Evolutionary conservation across 139 green algal genomes (phyloP).

Genomic region (Picochlorum sp.): DNA sequence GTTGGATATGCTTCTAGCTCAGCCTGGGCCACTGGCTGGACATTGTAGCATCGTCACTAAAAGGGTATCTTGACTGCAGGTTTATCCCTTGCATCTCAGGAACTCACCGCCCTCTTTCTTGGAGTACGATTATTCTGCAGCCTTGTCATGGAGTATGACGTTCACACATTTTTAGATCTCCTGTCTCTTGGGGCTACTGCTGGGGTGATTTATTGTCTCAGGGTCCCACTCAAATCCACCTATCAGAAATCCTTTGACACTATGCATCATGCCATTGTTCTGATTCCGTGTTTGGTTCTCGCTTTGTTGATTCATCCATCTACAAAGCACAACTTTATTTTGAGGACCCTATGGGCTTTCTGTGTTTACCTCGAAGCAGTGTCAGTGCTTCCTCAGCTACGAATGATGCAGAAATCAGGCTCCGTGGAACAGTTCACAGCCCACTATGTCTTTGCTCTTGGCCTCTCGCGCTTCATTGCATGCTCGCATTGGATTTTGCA

Average conservation of each 20-base stretch:
- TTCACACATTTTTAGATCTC: constrained; percentile 93
- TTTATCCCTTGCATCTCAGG: constrained; percentile 81
- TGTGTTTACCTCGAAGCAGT: constrained; percentile 98
- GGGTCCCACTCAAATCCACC: constrained; percentile 51
- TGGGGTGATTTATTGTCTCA: constrained; percentile 82
- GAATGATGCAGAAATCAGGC: constrained; percentile 96
- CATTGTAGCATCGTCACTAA: neutral
- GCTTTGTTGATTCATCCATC: constrained; percentile 79
- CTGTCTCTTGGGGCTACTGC: constrained; percentile 77
- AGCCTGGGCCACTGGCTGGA: neutral
- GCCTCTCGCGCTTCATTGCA: constrained; percentile 89
- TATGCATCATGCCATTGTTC: constrained; percentile 66
- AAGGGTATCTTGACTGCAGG: constrained; percentile 35
- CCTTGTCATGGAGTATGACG: constrained; percentile 99
- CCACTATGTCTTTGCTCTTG: constrained; percentile 97
- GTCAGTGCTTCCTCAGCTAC: constrained; percentile 90
- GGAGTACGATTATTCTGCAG: constrained; percentile 84
- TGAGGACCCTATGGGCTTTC: constrained; percentile 88
- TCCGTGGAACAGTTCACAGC: constrained; percentile 96
- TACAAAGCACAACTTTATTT: constrained; percentile 70
- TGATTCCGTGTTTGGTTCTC: constrained; percentile 69
- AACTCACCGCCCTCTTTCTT: constrained; percentile 89
- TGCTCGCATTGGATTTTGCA: constrained; percentile 97
- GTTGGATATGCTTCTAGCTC: neutral
- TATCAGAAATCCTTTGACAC: constrained; percentile 85